Evolutionary conservation across 176 grass and related monocot species (phyloP).

Genomic region (Oryza rufipogon): DNA sequence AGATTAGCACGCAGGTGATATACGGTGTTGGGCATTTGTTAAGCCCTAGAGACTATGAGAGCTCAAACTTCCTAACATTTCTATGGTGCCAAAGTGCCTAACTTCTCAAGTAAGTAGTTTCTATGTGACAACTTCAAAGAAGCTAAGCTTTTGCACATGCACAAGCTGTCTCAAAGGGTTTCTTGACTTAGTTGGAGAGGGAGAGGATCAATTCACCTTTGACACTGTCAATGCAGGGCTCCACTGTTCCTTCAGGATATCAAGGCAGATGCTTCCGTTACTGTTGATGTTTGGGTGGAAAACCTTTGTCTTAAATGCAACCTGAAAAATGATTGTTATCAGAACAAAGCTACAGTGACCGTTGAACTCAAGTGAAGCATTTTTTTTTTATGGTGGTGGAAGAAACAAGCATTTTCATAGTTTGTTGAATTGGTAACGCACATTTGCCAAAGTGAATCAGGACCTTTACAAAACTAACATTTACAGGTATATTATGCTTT

Average conservation of each 20-base stretch:
- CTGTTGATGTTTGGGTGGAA: conserved; percentile 66
- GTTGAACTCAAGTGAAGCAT: background rate
- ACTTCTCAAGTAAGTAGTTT: background rate
- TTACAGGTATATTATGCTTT: background rate
- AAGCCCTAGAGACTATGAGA: background rate
- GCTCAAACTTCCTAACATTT: background rate
- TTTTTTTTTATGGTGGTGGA: background rate
- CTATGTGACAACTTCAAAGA: background rate
- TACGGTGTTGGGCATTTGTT: too few species aligned
- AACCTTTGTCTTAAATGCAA: conserved; percentile 63
- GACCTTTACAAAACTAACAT: background rate
- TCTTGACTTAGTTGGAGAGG: background rate
- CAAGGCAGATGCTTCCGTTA: conserved; percentile 69
- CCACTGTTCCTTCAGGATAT: conserved; percentile 69
- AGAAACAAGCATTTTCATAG: background rate
- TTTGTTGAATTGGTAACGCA: background rate
- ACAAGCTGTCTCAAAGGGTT: background rate
- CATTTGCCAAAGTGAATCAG: background rate
- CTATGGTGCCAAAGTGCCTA: background rate
- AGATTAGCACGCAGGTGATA: too few species aligned
- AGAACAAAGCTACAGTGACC: background rate
- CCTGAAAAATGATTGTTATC: conserved; percentile 14
- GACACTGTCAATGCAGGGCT: conserved; percentile 66
- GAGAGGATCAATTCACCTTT: conserved; percentile 38
- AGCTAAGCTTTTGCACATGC: background rate